phyloP scores from a whole-genome alignment of 1,139 yeast genomes.

The Diutina rugosa region DNA sequence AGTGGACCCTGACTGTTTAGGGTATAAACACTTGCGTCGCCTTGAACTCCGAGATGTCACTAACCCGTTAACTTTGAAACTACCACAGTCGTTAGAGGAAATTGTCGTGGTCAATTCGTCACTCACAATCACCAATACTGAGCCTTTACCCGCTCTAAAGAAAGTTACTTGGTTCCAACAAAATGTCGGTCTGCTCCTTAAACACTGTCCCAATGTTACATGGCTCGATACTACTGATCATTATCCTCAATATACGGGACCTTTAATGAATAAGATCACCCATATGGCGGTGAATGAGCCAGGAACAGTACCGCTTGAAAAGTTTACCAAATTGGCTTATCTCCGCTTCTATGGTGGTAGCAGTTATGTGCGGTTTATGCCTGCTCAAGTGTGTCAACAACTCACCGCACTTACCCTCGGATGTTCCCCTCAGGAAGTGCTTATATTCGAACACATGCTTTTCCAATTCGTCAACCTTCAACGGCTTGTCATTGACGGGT shows the following conservation, averaged over 20 bases:
- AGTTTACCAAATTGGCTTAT: neutral
- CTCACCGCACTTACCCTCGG: neutral
- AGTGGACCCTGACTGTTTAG: neutral
- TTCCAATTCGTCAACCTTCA: neutral
- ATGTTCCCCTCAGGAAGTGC: neutral
- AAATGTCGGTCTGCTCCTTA: neutral
- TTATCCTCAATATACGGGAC: neutral
- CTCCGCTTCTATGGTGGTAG: neutral
- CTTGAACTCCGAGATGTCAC: neutral
- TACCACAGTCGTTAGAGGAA: neutral
- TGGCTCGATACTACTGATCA: neutral
- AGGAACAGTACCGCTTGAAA: neutral
- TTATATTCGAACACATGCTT: neutral
- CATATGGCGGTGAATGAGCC: neutral
- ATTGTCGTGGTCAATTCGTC: neutral
- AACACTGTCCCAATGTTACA: neutral
- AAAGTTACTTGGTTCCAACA: neutral
- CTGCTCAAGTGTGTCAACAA: neutral
- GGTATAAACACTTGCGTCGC: neutral
- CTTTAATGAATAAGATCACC: neutral
- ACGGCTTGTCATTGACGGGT: neutral
- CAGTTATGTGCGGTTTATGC: neutral
- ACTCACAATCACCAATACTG: neutral
- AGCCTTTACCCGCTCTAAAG: neutral
- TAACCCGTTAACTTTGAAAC: neutral